Evolutionary conservation across 2,329 filamentous ascomycete genomes (phyloP).

Genomic region (Kalaharituber pfeilii): DNA sequence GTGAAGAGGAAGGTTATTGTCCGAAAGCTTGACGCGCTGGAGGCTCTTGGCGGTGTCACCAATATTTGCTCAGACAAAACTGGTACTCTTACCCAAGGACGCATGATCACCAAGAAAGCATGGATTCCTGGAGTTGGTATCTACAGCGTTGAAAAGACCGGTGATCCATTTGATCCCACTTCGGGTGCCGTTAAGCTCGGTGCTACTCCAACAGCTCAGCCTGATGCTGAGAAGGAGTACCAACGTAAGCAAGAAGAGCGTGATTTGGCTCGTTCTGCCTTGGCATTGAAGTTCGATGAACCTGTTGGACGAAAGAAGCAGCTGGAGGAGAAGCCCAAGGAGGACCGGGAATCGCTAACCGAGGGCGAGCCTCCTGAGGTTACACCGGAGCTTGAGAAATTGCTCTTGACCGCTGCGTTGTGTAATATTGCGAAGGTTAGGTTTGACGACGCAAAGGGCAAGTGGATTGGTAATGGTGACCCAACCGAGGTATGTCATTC

Average conservation of each 20-base stretch:
- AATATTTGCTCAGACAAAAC: slow-evolving; percentile 43
- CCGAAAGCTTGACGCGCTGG: slow-evolving; percentile 44
- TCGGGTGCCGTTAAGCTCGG: slow-evolving; percentile 26
- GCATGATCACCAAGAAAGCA: slow-evolving; percentile 43
- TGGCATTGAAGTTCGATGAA: slow-evolving; percentile 16
- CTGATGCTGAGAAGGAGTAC: slow-evolving; percentile 24
- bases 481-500: slow-evolving; percentile 36
- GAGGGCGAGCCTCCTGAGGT: slow-evolving; percentile 26
- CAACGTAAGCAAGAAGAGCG: slow-evolving; percentile 13
- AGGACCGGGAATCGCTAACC: slow-evolving; percentile 25
- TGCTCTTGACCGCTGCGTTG: slow-evolving; percentile 38
- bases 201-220: slow-evolving; percentile 21
- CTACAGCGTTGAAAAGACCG: slow-evolving; percentile 36
- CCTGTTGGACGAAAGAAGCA: slow-evolving; percentile 8
- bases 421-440: slow-evolving; percentile 49
- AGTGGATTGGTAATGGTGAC: slow-evolving; percentile 44
- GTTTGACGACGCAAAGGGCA: slow-evolving; percentile 29
- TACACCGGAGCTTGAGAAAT: slow-evolving; percentile 33
- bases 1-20: slow-evolving; percentile 47
- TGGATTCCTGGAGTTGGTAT: slow-evolving; percentile 39
- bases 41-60: slow-evolving; percentile 40
- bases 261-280: slow-evolving; percentile 17
- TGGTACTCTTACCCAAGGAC: slow-evolving; percentile 38
- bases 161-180: slow-evolving; percentile 39
- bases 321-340: slow-evolving; percentile 10